Conservation (phyloP, 2,329 filamentous ascomycete genomes). For the Botrytis aclada region DNA sequence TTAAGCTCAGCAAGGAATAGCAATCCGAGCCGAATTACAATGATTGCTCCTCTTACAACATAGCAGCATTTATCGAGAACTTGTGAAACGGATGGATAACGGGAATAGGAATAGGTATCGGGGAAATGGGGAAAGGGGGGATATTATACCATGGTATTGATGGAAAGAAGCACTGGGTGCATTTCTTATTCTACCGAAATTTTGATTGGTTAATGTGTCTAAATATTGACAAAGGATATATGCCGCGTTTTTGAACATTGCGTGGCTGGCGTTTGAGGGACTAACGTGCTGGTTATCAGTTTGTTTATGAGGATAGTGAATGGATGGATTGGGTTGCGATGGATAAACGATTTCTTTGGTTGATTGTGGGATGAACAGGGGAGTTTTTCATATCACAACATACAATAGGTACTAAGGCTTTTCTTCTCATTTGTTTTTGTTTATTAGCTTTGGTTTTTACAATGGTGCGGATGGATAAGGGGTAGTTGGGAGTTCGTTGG, state of each 20-base stretch:
- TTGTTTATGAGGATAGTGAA: background rate
- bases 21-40: background rate
- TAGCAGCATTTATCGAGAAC: background rate
- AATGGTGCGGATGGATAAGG: background rate
- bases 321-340: background rate
- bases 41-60: background rate
- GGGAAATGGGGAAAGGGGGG: background rate
- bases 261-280: background rate
- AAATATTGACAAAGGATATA: background rate
- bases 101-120: background rate
- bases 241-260: background rate
- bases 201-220: background rate
- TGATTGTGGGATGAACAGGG: background rate
- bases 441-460: background rate
- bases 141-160: background rate
- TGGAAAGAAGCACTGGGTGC: background rate
- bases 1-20: conserved; percentile 20
- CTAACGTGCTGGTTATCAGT: background rate
- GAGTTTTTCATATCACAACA: conserved; percentile 6
- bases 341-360: background rate
- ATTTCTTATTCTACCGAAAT: background rate
- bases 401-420: background rate
- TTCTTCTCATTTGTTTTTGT: background rate
- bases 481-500: background rate
- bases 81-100: background rate